phyloP scores from a whole-genome alignment of 495 filamentous ascomycete species.

The Talaromyces proteolyticus region DNA sequence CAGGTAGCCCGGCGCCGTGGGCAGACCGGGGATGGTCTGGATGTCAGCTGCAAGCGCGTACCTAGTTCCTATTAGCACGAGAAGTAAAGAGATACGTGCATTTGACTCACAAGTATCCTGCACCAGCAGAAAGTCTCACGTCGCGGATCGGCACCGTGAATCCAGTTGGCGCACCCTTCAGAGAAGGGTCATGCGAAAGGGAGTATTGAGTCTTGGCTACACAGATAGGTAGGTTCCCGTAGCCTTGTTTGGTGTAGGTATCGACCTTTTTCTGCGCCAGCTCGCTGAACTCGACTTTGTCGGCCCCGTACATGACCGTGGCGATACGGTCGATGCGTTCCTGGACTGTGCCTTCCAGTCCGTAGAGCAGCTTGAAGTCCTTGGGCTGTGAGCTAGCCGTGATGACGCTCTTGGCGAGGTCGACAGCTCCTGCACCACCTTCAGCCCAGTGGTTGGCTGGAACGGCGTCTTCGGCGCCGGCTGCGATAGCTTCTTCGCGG shows the following conservation, averaged over 20 bases:
- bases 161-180: slow-evolving; percentile 95
- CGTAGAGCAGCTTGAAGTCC: slow-evolving; percentile 85
- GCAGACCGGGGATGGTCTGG: slow-evolving; percentile 94
- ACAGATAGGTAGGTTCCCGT: slow-evolving; percentile 88
- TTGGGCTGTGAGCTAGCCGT: slow-evolving; percentile 77
- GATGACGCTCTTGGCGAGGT: slow-evolving; percentile 84
- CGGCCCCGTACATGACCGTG: slow-evolving; percentile 89
- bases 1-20: slow-evolving; percentile 91
- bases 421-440: slow-evolving; percentile 85
- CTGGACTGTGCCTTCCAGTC: slow-evolving; percentile 71
- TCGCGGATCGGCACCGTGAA: slow-evolving; percentile 96
- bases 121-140: slow-evolving; percentile 88
- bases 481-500: slow-evolving; percentile 83
- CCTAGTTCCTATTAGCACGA: slow-evolving; percentile 27
- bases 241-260: slow-evolving; percentile 87
- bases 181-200: slow-evolving; percentile 83
- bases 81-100: not conserved
- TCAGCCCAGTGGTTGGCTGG: slow-evolving; percentile 96
- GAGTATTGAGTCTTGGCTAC: slow-evolving; percentile 98
- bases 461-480: slow-evolving; percentile 90
- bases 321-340: slow-evolving; percentile 90
- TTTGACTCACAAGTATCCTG: slow-evolving; percentile 80
- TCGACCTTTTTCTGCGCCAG: slow-evolving; percentile 94
- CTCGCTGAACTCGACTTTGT: slow-evolving; percentile 86
- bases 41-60: slow-evolving; percentile 96